Evolutionary conservation across 805 yeast genomes (phyloP).

Genomic region (Clavispora carvajalis): DNA sequence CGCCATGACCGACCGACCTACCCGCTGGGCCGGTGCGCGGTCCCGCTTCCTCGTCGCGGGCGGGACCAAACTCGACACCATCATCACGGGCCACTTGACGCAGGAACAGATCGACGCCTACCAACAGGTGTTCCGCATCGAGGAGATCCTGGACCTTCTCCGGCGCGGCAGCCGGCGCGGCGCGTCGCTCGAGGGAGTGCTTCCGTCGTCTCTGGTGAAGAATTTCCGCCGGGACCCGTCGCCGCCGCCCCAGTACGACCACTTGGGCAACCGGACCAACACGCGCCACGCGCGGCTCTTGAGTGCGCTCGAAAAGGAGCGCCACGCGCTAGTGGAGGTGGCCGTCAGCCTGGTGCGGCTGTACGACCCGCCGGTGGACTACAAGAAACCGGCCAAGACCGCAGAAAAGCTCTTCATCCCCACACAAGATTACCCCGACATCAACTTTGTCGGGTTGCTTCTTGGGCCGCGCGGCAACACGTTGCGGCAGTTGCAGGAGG

Average conservation of each 20-base stretch:
- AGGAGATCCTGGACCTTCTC: slow-evolving; percentile 67
- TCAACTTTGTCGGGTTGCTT: slow-evolving; percentile 86
- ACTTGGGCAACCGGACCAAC: slow-evolving; percentile 75
- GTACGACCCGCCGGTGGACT: slow-evolving; percentile 76
- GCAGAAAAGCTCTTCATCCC: slow-evolving; percentile 84
- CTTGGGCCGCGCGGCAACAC: slow-evolving; percentile 97
- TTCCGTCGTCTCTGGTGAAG: slow-evolving; percentile 39
- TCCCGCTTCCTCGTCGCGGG: slow-evolving; percentile 12
- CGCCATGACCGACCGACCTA: slow-evolving; percentile 1
- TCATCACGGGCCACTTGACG: slow-evolving; percentile 40
- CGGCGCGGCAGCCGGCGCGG: slow-evolving; percentile 23
- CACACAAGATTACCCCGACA: slow-evolving; percentile 78
- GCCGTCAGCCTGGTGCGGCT: slow-evolving; percentile 71
- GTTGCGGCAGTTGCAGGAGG: slow-evolving; percentile 68
- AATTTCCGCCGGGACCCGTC: slow-evolving; percentile 61
- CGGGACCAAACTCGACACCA: slow-evolving; percentile 18
- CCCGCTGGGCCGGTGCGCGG: slow-evolving; percentile 14
- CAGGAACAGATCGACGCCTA: slow-evolving; percentile 76
- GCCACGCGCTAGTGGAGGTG: slow-evolving; percentile 70
- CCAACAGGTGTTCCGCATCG: slow-evolving; percentile 65
- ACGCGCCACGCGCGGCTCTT: slow-evolving; percentile 66
- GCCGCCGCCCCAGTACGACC: slow-evolving; percentile 90
- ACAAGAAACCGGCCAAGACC: slow-evolving; percentile 62
- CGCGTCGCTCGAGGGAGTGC: slow-evolving; percentile 37
- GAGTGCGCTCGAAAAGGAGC: slow-evolving; percentile 59